A percentile compares a stretch with the other conserved stretches of the same genome.
phyloP scores from a whole-genome alignment of 495 filamentous ascomycete species.

The Endocarpon pusillum region DNA sequence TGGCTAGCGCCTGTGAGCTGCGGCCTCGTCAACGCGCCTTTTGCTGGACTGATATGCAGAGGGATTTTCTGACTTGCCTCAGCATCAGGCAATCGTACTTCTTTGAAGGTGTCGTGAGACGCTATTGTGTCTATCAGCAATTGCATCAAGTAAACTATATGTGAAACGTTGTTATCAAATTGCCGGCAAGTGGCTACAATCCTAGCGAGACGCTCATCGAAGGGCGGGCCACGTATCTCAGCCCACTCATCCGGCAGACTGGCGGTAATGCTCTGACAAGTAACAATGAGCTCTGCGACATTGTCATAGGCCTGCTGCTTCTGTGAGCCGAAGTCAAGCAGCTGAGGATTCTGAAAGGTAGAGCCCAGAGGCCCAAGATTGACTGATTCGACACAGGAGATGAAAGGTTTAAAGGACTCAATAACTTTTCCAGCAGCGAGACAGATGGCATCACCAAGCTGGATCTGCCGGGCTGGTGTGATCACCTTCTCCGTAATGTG shows the following conservation, averaged over 20 bases:
- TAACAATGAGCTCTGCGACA: constrained; percentile 71
- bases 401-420: constrained; percentile 75
- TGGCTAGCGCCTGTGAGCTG: constrained; percentile 31
- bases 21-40: not conserved
- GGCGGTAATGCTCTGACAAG: constrained; percentile 73
- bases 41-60: constrained; percentile 13
- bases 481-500: constrained; percentile 62
- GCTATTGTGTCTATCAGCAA: constrained; percentile 68
- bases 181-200: constrained; percentile 59
- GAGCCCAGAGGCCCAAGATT: constrained; percentile 61
- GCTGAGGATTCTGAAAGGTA: constrained; percentile 62
- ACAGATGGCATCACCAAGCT: constrained; percentile 60
- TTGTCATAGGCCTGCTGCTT: constrained; percentile 89
- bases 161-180: constrained; percentile 70
- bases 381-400: constrained; percentile 73
- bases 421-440: constrained; percentile 56
- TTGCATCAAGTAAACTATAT: constrained; percentile 74
- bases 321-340: constrained; percentile 72
- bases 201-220: constrained; percentile 74
- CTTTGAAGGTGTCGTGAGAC: constrained; percentile 20
- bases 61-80: constrained; percentile 10
- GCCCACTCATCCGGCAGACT: constrained; percentile 93
- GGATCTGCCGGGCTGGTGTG: constrained; percentile 47
- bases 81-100: constrained; percentile 21
- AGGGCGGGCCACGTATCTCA: constrained; percentile 69